phyloP scores from a whole-genome alignment of 768 basidiomycete genomes.

The Chlorophyllum brunneum region DNA sequence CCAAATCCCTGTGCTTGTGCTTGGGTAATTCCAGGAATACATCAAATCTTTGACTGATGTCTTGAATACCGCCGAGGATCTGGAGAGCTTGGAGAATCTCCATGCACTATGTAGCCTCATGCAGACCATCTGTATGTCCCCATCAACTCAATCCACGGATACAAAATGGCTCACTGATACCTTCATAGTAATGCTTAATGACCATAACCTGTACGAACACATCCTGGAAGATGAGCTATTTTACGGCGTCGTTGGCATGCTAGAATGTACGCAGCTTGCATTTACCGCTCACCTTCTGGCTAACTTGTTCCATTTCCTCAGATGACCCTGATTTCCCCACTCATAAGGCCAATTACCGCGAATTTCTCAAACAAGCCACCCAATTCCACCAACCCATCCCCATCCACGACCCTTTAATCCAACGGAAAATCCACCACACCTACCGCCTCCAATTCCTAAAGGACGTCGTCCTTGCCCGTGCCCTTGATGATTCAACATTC shows the following conservation, averaged over 20 bases:
- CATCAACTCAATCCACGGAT: neutral
- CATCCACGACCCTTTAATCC: slow-evolving; percentile 70
- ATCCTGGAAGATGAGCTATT: slow-evolving; percentile 92
- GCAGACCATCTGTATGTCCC: slow-evolving; percentile 80
- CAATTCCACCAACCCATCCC: slow-evolving; percentile 87
- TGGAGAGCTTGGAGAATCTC: slow-evolving; percentile 86
- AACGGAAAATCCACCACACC: slow-evolving; percentile 92
- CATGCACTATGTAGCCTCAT: slow-evolving; percentile 89
- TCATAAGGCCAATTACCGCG: slow-evolving; percentile 97
- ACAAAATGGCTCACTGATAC: neutral
- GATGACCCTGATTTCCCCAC: slow-evolving; percentile 96
- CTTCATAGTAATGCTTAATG: slow-evolving; percentile 83
- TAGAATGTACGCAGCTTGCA: slow-evolving; percentile 76
- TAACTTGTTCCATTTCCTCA: slow-evolving; percentile 27
- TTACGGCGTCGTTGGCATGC: slow-evolving; percentile 90
- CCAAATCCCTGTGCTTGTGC: slow-evolving; percentile 11
- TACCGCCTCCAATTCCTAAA: slow-evolving; percentile 97
- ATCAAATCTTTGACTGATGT: slow-evolving; percentile 83
- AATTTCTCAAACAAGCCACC: slow-evolving; percentile 81
- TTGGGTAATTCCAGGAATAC: slow-evolving; percentile 58
- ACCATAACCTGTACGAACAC: slow-evolving; percentile 91
- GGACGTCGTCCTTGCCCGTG: slow-evolving; percentile 94
- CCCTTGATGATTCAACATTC: slow-evolving; percentile 94
- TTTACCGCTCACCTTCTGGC: slow-evolving; percentile 10
- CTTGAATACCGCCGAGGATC: slow-evolving; percentile 85